Base-by-base conservation (phyloP, 208 protist species). In the Leishmania amazonensis region DNA sequence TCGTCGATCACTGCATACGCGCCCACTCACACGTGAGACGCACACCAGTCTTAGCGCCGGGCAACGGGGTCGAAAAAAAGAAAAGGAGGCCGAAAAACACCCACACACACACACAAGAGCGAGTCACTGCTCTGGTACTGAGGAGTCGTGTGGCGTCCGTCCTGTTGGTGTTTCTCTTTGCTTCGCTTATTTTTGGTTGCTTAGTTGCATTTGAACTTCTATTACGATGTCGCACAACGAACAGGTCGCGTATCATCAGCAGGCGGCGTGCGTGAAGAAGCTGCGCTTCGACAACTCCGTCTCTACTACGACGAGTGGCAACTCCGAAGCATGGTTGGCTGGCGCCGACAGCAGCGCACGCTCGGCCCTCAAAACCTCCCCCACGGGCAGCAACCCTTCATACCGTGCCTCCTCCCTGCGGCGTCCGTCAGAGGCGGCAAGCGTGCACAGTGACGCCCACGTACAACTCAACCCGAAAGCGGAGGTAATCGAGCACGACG, bases 391-490 rank as follows among this genome's bases (percentile, higher is more conserved):
- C 65, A 70, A 11, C 2, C 51, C 72, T 35, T 65, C 71, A 1
- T 31, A 35, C 62, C 70, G 72, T 35, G 54, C 77, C 21, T 87
- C 84, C 70, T 87, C 84, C 11, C 60, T 83, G 70, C 84, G 84
- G 2, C 84, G 80, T 15, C 53, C 77, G 0, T 84, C 84, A 35
- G 77, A 81, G 58, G 76, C 58, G 38, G 51, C 70, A 24, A 83
- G 79, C 79, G 68, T 58, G 40, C 81, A 81, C 82, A 78, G 79
- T 78, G 86, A 85, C 53, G 72, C 57, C 28, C 85, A 85, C 58
- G 86, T 89, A 73, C 83, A 86, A 70, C 73, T 89, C 54, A 86
- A 89, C 78, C 83, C 83, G 4, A 83, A 72, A 24, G 54, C 78
- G 13, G 78, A 88, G 31, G 65, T 86, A 42, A 86, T 90, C 54